Evolutionary conservation across 129 eudicot species (phyloP).

Genomic region (Helichrysum umbraculigerum): DNA sequence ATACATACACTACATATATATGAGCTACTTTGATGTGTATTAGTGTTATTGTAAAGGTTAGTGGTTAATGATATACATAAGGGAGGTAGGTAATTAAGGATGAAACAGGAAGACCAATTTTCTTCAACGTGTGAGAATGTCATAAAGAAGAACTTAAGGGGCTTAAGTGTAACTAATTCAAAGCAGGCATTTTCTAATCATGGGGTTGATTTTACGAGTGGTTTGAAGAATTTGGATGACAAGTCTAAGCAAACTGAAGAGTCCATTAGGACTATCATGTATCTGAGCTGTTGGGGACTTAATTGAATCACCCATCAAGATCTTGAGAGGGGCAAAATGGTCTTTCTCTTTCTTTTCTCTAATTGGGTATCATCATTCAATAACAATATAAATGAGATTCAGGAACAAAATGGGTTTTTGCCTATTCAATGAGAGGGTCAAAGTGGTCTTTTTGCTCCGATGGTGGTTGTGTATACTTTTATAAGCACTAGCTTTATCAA

Average conservation of each 20-base stretch:
- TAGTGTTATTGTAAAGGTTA: not conserved
- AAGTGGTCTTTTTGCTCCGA: not conserved
- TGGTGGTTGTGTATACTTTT: not conserved
- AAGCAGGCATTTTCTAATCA: conserved; percentile 30
- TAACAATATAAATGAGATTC: too few species aligned
- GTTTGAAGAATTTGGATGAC: conserved; percentile 12
- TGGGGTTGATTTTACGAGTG: conserved; percentile 2
- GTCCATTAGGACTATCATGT: conserved; percentile 41
- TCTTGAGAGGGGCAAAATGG: not conserved
- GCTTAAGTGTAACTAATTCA: conserved; percentile 19
- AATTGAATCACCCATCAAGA: conserved; percentile 25
- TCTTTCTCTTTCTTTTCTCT: too few species aligned
- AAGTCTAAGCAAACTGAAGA: conserved; percentile 40
- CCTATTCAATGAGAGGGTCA: not conserved
- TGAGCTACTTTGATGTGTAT: not conserved
- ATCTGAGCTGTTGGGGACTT: conserved; percentile 53
- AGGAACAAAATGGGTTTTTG: too few species aligned
- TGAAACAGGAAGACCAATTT: conserved; percentile 35
- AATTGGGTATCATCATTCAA: too few species aligned
- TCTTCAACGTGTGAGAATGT: conserved; percentile 28
- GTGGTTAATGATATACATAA: conserved; percentile 20
- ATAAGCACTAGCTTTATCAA: not conserved
- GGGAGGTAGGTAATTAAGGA: conserved; percentile 3
- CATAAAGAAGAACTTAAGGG: conserved; percentile 30
- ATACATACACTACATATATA: not conserved